Conservation (phyloP, 2,329 filamentous ascomycete genomes). For the Grosmannia huntii region DNA sequence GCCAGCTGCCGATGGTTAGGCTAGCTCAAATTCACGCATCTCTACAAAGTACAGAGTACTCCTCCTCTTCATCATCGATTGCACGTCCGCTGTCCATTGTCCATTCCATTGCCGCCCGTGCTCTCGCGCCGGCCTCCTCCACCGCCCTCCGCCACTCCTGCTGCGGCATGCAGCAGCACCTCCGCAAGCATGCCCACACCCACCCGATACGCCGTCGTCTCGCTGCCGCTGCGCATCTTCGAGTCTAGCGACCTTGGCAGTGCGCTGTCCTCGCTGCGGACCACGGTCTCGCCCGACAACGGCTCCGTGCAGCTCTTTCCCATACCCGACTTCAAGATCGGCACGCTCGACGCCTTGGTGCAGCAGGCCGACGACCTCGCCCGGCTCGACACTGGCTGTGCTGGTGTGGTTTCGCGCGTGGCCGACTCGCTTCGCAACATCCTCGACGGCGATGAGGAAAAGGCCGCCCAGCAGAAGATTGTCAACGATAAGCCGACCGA, state of each 20-base stretch:
- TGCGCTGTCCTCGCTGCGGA: constrained; percentile 62
- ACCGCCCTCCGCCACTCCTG: not conserved
- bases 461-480: constrained; percentile 74
- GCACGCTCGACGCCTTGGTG: constrained; percentile 85
- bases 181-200: constrained; percentile 26
- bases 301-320: constrained; percentile 65
- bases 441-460: constrained; percentile 72
- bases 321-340: constrained; percentile 94
- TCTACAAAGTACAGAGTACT: not conserved
- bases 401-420: constrained; percentile 76
- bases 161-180: constrained; percentile 12
- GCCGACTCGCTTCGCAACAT: constrained; percentile 73
- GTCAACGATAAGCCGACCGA: constrained; percentile 97
- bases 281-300: constrained; percentile 61
- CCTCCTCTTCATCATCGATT: not conserved
- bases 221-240: constrained; percentile 77
- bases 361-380: constrained; percentile 91
- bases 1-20: not conserved
- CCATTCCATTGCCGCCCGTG: not conserved
- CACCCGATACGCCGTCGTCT: constrained; percentile 73
- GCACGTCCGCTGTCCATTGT: not conserved
- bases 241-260: constrained; percentile 70
- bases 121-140: not conserved
- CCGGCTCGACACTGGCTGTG: constrained; percentile 72
- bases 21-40: constrained; percentile 8